Percentiles rank a stretch among this genome's conserved stretches.
Evolutionary conservation across 495 filamentous ascomycete genomes (phyloP).

Genomic region (Penicillium alfredii): DNA sequence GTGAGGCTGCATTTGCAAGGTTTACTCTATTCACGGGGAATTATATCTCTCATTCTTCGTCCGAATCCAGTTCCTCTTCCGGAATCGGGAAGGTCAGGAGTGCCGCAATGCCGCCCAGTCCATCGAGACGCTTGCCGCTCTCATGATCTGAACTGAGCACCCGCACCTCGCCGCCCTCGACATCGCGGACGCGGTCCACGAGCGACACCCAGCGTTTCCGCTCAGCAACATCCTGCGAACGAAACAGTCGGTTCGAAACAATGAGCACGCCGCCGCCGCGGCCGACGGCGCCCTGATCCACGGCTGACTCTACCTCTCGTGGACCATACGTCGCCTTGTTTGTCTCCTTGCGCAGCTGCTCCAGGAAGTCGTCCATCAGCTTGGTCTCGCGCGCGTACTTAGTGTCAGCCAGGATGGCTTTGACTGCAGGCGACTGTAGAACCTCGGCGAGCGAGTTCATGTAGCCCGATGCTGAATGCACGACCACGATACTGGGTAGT

Average conservation of each 20-base stretch:
- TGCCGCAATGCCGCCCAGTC: slow-evolving; percentile 80
- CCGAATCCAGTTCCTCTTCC: slow-evolving; percentile 47
- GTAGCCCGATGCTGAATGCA: slow-evolving; percentile 80
- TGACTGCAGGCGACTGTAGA: slow-evolving; percentile 70
- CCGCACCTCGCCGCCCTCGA: slow-evolving; percentile 78
- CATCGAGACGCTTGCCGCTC: slow-evolving; percentile 82
- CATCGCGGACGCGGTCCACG: slow-evolving; percentile 83
- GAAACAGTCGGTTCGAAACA: slow-evolving; percentile 79
- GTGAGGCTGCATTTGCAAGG: neutral
- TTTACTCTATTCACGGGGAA: too few species aligned
- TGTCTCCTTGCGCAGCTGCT: slow-evolving; percentile 76
- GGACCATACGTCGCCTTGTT: slow-evolving; percentile 89
- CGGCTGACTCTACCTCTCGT: slow-evolving; percentile 76
- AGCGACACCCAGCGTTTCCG: slow-evolving; percentile 77
- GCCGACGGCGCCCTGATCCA: slow-evolving; percentile 84
- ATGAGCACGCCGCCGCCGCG: slow-evolving; percentile 77
- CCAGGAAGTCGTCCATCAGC: slow-evolving; percentile 81
- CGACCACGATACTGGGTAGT: slow-evolving; percentile 63
- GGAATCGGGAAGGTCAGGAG: slow-evolving; percentile 84
- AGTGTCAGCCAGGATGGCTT: slow-evolving; percentile 69
- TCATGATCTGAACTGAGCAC: slow-evolving; percentile 90
- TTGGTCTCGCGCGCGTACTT: slow-evolving; percentile 79
- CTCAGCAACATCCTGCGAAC: slow-evolving; percentile 72
- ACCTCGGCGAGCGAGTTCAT: slow-evolving; percentile 82
- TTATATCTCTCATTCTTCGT: slow-evolving; percentile 19